These are phyloP conservation scores for Gentiana macrophylla DNA, from an alignment of 257 asterid species.

Conservation along the genomic window DNA sequence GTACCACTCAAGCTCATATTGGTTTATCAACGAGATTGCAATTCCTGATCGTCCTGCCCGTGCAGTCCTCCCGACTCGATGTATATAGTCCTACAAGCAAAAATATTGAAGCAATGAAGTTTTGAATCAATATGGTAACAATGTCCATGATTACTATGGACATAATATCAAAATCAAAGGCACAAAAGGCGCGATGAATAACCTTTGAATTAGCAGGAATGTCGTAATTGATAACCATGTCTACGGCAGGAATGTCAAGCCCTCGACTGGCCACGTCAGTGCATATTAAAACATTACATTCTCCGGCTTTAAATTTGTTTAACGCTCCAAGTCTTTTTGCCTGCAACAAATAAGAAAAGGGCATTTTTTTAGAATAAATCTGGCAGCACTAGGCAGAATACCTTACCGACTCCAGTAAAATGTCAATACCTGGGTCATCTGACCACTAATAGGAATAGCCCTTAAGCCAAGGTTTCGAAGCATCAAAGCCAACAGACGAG, in stretches of 20 bases:
- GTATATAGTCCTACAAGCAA: constrained; percentile 75
- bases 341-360: constrained; percentile 24
- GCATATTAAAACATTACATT: constrained; percentile 74
- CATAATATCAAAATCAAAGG: background rate
- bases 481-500: constrained; percentile 56
- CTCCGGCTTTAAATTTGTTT: constrained; percentile 77
- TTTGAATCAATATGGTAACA: too few species aligned
- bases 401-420: constrained; percentile 1
- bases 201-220: constrained; percentile 92
- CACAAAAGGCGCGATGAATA: background rate
- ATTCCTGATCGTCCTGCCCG: constrained; percentile 95
- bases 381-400: background rate
- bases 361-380: background rate
- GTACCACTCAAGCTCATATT: constrained; percentile 88
- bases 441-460: constrained; percentile 94
- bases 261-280: constrained; percentile 98
- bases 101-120: too few species aligned
- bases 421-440: constrained; percentile 70
- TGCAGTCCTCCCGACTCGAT: constrained; percentile 98
- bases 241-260: constrained; percentile 88
- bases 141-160: background rate
- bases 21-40: constrained; percentile 73
- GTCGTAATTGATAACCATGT: constrained; percentile 86
- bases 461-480: constrained; percentile 76
- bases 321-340: constrained; percentile 80